These are phyloP conservation scores for Pseudovirgaria hyperparasitica DNA, from an alignment of 2,329 filamentous ascomycete genomes.

Conservation along the genomic window DNA sequence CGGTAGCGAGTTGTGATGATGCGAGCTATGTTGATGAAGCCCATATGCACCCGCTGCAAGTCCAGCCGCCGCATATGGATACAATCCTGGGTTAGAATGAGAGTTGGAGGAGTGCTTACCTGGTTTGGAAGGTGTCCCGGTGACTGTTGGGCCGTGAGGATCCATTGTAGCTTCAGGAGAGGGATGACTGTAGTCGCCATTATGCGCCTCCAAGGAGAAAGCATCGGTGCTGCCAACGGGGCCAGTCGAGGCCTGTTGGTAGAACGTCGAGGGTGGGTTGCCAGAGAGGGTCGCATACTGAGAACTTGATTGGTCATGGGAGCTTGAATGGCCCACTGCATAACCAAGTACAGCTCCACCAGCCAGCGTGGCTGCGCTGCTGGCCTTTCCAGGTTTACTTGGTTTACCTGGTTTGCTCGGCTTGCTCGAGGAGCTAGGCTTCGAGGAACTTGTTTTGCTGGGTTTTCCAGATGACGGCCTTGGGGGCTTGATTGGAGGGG, in stretches of 20 bases:
- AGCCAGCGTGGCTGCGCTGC: conserved; percentile 21
- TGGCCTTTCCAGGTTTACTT: conserved; percentile 19
- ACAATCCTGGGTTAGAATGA: conserved; percentile 30
- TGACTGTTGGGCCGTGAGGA: conserved; percentile 17
- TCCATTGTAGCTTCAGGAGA: conserved; percentile 13
- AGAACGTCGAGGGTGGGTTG: conserved; percentile 3
- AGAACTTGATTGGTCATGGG: no score
- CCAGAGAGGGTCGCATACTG: no score
- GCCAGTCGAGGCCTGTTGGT: conserved; percentile 12
- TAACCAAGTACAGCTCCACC: conserved; percentile 31
- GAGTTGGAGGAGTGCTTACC: conserved; percentile 32
- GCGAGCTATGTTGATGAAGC: conserved; percentile 26
- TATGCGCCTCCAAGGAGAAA: conserved; percentile 13
- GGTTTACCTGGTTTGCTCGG: conserved; percentile 12
- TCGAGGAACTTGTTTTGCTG: conserved; percentile 9
- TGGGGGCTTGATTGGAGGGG: conserved; percentile 19
- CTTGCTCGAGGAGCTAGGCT: conserved; percentile 13
- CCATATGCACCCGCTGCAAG: conserved; percentile 33
- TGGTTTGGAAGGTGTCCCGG: conserved; percentile 23
- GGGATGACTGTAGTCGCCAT: conserved; percentile 20
- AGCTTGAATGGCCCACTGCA: conserved; percentile 20
- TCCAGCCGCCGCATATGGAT: conserved; percentile 34
- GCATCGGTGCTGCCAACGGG: conserved; percentile 10
- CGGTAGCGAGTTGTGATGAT: conserved; percentile 14
- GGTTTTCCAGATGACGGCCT: conserved; percentile 10